Evolutionary conservation across 2,329 filamentous ascomycete genomes (phyloP).

Genomic region (Colletotrichum australisinense): DNA sequence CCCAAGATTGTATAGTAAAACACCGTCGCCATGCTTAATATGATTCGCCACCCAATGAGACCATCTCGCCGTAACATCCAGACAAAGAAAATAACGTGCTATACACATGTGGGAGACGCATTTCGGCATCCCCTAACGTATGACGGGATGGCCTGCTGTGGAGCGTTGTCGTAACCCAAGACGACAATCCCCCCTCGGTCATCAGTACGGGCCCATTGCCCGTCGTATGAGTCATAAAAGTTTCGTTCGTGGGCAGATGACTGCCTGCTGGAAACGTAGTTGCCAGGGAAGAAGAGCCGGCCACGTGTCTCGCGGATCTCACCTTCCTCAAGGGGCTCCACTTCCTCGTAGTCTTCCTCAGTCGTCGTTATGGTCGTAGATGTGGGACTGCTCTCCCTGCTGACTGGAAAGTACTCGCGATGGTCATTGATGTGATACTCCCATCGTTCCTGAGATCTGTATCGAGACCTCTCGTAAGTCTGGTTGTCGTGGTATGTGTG

Average conservation of each 20-base stretch:
- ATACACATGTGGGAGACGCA: conserved; percentile 21
- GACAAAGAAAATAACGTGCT: conserved; percentile 10
- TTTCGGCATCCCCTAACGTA: conserved; percentile 43
- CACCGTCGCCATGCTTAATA: conserved; percentile 34
- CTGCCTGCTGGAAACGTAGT: conserved; percentile 14
- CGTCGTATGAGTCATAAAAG: conserved; percentile 28
- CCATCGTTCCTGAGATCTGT: conserved; percentile 28
- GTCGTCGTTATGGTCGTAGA: conserved; percentile 19
- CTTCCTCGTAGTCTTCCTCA: conserved; percentile 21
- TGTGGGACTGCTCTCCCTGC: conserved; percentile 25
- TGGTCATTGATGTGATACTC: conserved; percentile 34
- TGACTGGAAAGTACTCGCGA: conserved; percentile 23
- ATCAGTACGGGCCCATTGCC: conserved; percentile 18
- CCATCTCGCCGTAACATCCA: background rate
- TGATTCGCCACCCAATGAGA: conserved; percentile 2
- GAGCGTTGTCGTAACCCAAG: conserved; percentile 18
- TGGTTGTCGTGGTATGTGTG: conserved; percentile 26
- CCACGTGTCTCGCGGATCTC: conserved; percentile 32
- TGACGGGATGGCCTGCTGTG: conserved; percentile 41
- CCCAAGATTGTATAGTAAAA: conserved; percentile 10
- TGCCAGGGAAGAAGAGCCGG: conserved; percentile 9
- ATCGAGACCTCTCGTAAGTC: conserved; percentile 10
- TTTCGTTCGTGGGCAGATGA: conserved; percentile 29
- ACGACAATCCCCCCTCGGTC: conserved; percentile 2
- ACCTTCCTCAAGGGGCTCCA: conserved; percentile 26